Evolutionary conservation across 306 rosid genomes (phyloP).

Genomic region (Myrica gale): DNA sequence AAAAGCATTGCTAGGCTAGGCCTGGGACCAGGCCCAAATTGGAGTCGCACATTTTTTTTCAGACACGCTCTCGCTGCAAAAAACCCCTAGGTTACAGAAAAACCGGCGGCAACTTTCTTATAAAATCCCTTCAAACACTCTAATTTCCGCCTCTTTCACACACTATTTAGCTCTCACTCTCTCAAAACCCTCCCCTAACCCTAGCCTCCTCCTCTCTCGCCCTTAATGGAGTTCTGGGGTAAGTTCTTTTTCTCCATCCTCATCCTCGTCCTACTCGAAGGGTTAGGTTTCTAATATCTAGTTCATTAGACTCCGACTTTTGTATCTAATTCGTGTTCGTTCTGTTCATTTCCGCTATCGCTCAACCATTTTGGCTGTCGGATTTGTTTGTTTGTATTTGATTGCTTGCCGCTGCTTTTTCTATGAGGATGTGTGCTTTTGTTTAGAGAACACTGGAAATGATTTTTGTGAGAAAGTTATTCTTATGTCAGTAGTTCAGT

Average conservation of each 20-base stretch:
- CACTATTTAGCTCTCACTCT: neutral
- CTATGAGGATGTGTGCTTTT: too few species aligned
- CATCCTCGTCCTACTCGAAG: neutral
- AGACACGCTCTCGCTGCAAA: neutral
- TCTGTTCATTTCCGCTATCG: too few species aligned
- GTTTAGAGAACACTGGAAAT: too few species aligned
- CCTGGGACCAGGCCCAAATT: neutral
- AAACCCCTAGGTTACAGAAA: conserved; percentile 37
- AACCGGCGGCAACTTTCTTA: conserved; percentile 29
- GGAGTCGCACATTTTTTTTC: too few species aligned
- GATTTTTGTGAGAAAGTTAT: too few species aligned
- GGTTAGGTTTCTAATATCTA: neutral
- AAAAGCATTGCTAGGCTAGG: neutral
- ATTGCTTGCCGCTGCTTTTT: too few species aligned
- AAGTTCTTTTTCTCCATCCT: neutral
- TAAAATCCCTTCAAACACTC: conserved; percentile 27
- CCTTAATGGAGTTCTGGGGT: conserved; percentile 90
- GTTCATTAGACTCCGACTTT: neutral
- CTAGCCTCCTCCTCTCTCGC: conserved; percentile 16
- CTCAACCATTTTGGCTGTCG: neutral
- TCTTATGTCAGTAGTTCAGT: too few species aligned
- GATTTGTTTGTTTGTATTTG: too few species aligned
- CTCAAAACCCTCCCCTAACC: conserved; percentile 32
- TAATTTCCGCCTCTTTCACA: neutral
- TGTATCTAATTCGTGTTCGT: neutral